Evolutionary conservation across 1,284 basidiomycete species (phyloP).

Genomic region (Moniliophthora roreri): DNA sequence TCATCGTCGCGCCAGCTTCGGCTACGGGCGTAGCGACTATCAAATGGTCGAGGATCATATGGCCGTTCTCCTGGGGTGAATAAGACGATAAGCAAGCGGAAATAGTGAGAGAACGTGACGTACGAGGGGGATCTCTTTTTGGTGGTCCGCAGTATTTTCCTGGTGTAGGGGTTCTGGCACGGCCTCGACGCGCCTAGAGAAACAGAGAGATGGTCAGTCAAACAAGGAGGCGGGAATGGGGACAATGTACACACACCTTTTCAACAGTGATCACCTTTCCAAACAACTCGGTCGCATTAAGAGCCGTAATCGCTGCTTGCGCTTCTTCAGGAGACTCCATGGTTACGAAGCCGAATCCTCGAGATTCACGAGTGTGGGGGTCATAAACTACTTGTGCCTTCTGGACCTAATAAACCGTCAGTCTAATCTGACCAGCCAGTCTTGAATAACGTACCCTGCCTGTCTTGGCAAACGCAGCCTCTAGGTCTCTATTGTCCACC

Average conservation of each 20-base stretch:
- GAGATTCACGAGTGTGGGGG: constrained; percentile 93
- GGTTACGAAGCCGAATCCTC: constrained; percentile 97
- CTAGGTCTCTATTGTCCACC: constrained; percentile 85
- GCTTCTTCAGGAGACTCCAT: constrained; percentile 89
- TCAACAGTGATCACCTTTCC: constrained; percentile 87
- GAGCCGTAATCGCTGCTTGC: constrained; percentile 81
- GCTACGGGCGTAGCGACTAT: constrained; percentile 67
- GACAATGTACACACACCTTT: constrained; percentile 56
- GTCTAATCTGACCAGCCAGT: background rate
- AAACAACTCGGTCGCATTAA: constrained; percentile 83
- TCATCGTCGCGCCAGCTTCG: constrained; percentile 45
- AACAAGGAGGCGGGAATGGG: background rate
- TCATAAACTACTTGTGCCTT: constrained; percentile 96
- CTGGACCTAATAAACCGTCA: constrained; percentile 53
- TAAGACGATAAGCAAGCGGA: constrained; percentile 6
- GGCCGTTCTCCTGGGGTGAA: constrained; percentile 52
- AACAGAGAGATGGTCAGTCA: background rate
- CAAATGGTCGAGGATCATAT: constrained; percentile 80
- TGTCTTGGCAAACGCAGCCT: constrained; percentile 85
- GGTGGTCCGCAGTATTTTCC: constrained; percentile 88
- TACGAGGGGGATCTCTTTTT: constrained; percentile 74
- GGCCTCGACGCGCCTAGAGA: constrained; percentile 83
- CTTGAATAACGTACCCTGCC: constrained; percentile 75
- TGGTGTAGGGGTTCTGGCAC: constrained; percentile 93
- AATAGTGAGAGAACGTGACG: constrained; percentile 13